Conservation (phyloP, 768 basidiomycete genomes). For the Pulveroboletus sp. region DNA sequence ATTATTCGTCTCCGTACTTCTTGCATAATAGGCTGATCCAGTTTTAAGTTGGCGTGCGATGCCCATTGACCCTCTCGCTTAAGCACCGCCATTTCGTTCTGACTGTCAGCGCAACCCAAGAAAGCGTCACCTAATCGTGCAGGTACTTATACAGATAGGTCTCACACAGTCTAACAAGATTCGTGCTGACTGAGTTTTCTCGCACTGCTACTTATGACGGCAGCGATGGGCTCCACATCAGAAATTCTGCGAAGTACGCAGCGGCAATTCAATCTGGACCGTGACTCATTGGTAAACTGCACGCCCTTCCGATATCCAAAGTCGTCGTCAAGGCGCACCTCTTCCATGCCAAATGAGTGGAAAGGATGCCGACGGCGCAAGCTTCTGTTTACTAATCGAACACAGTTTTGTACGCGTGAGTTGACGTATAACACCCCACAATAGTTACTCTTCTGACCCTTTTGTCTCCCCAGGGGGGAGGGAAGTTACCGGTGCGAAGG, state of each 20-base stretch:
- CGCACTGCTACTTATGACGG: too few relatives aligned
- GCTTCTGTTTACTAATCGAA: conserved; percentile 91
- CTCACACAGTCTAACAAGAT: too few relatives aligned
- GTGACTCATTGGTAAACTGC: conserved; percentile 47
- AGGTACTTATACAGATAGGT: too few relatives aligned
- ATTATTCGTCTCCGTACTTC: too few relatives aligned
- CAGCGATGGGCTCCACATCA: conserved; percentile 12
- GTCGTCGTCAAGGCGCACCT: conserved; percentile 81
- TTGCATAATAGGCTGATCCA: too few relatives aligned
- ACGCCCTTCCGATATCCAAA: conserved; percentile 93
- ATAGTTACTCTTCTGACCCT: background rate
- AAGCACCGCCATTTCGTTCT: background rate
- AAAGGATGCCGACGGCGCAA: conserved; percentile 92
- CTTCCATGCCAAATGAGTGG: conserved; percentile 95
- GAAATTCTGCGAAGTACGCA: conserved; percentile 14
- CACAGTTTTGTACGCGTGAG: conserved; percentile 66
- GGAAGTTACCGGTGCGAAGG: background rate
- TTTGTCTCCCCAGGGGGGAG: background rate
- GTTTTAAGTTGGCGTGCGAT: too few relatives aligned
- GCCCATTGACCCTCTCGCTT: background rate
- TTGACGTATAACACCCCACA: conserved; percentile 14
- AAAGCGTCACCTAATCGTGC: background rate
- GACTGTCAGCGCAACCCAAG: background rate
- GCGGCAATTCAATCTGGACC: conserved; percentile 7
- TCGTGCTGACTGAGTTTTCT: too few relatives aligned